These are phyloP conservation scores for Pleurotus salmoneostramineus DNA, from an alignment of 768 basidiomycete genomes.

Conservation along the genomic window DNA sequence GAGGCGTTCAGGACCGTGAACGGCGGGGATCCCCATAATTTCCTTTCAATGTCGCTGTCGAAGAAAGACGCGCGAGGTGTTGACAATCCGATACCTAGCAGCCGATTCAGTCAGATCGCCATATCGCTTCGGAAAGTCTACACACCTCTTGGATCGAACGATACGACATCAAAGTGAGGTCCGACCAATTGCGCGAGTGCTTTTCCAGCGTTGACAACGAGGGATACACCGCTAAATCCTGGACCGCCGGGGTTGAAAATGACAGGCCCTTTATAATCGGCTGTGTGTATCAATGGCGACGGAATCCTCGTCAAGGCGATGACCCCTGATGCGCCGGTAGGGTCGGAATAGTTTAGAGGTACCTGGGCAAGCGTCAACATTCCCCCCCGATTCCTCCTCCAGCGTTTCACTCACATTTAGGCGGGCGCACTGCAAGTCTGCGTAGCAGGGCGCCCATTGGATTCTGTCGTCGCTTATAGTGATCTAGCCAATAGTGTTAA, in stretches of 20 bases:
- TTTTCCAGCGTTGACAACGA: slow-evolving; percentile 19
- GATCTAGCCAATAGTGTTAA: too few relatives aligned
- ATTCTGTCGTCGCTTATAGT: too few relatives aligned
- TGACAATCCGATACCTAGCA: slow-evolving; percentile 29
- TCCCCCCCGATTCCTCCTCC: neutral
- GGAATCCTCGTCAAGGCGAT: slow-evolving; percentile 41
- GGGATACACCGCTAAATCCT: slow-evolving; percentile 37
- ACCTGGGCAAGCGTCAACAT: slow-evolving; percentile 26
- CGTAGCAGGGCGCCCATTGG: slow-evolving; percentile 21
- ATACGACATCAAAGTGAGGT: slow-evolving; percentile 39
- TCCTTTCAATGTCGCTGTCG: slow-evolving; percentile 27
- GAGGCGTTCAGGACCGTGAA: slow-evolving; percentile 18
- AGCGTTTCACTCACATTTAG: slow-evolving; percentile 14
- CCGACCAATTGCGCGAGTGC: slow-evolving; percentile 29
- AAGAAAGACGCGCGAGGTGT: slow-evolving; percentile 31
- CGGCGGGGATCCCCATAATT: slow-evolving; percentile 17
- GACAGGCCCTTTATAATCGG: slow-evolving; percentile 38
- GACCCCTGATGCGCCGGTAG: slow-evolving; percentile 29
- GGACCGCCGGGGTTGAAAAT: slow-evolving; percentile 48
- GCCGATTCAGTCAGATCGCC: neutral
- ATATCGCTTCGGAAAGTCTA: neutral
- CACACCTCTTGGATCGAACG: slow-evolving; percentile 44
- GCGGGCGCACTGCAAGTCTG: slow-evolving; percentile 19
- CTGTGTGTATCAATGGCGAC: slow-evolving; percentile 20
- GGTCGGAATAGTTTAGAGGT: slow-evolving; percentile 40